Evolutionary conservation across 208 protist genomes (phyloP).

Genomic region (Acanthamoeba royreba): DNA sequence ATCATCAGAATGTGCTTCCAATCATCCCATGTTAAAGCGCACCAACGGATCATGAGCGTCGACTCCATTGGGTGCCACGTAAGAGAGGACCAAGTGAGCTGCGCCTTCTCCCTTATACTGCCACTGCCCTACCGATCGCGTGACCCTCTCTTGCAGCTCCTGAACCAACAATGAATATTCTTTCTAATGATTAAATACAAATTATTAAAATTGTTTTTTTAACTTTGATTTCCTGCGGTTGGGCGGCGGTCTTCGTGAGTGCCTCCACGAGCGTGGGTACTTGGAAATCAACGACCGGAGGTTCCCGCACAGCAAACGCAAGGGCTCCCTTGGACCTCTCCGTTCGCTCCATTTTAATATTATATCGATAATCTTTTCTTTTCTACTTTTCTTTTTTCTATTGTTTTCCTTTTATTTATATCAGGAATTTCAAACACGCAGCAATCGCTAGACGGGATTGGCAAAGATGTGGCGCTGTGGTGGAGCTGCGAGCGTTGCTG

Average conservation of each 20-base stretch:
- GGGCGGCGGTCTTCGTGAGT: background rate
- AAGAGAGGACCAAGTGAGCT: conserved; percentile 3
- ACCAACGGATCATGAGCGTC: background rate
- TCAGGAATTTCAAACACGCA: too few relatives aligned
- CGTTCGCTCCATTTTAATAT: too few relatives aligned
- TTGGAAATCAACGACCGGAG: background rate
- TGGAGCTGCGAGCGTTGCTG: too few relatives aligned
- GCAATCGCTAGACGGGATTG: too few relatives aligned
- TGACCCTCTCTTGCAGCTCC: background rate
- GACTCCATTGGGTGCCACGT: background rate
- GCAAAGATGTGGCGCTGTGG: too few relatives aligned
- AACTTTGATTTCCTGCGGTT: background rate
- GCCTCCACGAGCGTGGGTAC: conserved; percentile 5
- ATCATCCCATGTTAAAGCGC: too few relatives aligned
- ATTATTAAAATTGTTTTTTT: too few relatives aligned
- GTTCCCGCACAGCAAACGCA: background rate
- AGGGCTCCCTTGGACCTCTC: background rate
- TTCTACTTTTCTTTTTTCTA: too few relatives aligned
- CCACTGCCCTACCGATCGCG: background rate
- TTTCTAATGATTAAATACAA: background rate
- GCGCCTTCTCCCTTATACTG: conserved; percentile 35
- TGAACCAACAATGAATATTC: background rate
- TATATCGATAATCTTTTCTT: too few relatives aligned
- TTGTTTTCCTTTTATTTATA: background rate
- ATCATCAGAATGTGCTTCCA: too few relatives aligned